Evolutionary conservation across 2,329 filamentous ascomycete species (phyloP).

Genomic region (Dactylonectria macrodidyma): DNA sequence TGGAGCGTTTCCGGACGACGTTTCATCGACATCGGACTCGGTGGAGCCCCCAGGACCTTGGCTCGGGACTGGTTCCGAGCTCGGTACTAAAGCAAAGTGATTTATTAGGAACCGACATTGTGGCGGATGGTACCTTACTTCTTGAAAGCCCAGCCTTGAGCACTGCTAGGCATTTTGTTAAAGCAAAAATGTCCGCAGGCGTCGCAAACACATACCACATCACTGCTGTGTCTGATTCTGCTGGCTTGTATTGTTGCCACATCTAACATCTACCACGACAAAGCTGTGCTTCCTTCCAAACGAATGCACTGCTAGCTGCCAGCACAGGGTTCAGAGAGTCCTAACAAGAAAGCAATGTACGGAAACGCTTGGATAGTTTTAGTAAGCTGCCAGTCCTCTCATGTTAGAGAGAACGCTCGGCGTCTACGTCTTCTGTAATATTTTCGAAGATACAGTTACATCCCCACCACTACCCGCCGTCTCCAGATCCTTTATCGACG

Average conservation of each 20-base stretch:
- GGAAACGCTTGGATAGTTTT: not conserved
- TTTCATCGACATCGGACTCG: not conserved
- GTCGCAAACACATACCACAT: not conserved
- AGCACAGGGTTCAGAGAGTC: not conserved
- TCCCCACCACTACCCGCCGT: not conserved
- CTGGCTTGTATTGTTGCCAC: not conserved
- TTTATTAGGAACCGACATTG: not conserved
- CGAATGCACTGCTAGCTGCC: not conserved
- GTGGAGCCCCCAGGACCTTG: not conserved
- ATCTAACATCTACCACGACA: not conserved
- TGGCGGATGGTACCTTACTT: not conserved
- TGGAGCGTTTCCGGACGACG: not conserved
- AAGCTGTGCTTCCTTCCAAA: not conserved
- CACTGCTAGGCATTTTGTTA: not conserved
- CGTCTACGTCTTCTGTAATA: not conserved
- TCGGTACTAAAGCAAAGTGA: not conserved
- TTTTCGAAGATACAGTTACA: not conserved
- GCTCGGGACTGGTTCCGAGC: not conserved
- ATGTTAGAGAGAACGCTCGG: not conserved
- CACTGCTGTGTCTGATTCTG: not conserved
- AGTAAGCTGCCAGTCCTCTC: not conserved
- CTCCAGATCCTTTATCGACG: not conserved
- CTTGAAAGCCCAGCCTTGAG: not conserved
- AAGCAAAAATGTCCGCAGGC: not conserved
- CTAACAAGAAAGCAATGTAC: not conserved